Evolutionary conservation across 805 yeast species (phyloP), one percentile per base, ranked within the genome.

Genomic region (Henningerozyma blattae): DNA sequence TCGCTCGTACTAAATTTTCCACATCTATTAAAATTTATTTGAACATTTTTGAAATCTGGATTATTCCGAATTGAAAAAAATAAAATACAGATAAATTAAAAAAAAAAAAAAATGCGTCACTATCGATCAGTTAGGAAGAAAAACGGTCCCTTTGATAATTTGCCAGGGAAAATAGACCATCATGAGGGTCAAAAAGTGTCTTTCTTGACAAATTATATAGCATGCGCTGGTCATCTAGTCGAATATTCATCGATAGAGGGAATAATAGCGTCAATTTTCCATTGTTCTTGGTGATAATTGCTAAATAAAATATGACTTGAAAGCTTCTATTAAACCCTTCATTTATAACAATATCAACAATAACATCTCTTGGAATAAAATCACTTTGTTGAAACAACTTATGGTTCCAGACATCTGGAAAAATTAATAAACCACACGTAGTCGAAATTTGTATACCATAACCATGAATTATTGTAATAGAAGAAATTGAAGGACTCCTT

Each of bases 251-350:
- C 5, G 27, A 42, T 43, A 54, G 59, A 3, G 50, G 46, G 32
- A 65, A 58, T 17, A 60, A 42, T 22, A 63, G 36, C 15, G 46
- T 47, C 19, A 61, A 42, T 28, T 43, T 48, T 13, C 47, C 46
- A 7, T 42, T 46, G 25, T 60, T 63, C 34, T 65, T 65, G 14
- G 75, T 67, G 24, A 80, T 58, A 4, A 80, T 59, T 28, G 77
- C 72, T 50, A 82, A 56, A 47, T 80, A 77, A 50, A 67, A 77
- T 3, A 77, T 61, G 8, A 80, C 84, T 40, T 75, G 76, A 40
- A 74, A 69, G 5, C 78, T 78, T 35, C 64, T 64, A 29, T 38
- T 36, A 49, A 83, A 81, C 0, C 82, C 87, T 52, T 83, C 94
- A 48, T 80, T 80, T 18, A 83, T 75, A 0, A 79, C 70, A 9